Base-by-base conservation (phyloP, 495 filamentous ascomycete genomes). In the Penicillium nucicola region DNA sequence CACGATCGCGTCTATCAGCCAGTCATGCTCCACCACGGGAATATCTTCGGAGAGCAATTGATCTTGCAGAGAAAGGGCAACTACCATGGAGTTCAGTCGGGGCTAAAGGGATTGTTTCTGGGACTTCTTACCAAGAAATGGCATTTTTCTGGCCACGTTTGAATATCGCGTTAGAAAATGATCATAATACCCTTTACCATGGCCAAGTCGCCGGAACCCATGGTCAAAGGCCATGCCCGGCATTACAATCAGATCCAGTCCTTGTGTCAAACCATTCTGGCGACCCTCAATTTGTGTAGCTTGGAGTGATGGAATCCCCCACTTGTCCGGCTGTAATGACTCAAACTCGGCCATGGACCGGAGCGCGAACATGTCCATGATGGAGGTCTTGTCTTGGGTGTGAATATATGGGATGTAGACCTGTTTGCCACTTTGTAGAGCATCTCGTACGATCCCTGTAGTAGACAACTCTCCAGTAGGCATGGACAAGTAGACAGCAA, bases 131-230 rank as follows among this genome's bases (percentile, higher is more conserved):
- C 82, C 79, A 40, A 84, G 77, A 70, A 81, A 79, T 53, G 84
- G 87, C 83, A 87, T 85, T 49, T 71, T 74, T 30, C 56, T 55
- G 51, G 51, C 59, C 58, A 69, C 69, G 53, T 72, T 65, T 33
- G 71, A 72, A 70, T 91, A 95, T 58, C 83, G 81, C 50, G 84
- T 77, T 64, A 98, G 69, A 67, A 95, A 98, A 71, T 82, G 84
- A 70, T 98, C 93, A 80, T 97, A 98, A 69, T 91, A 98, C 38
- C 95, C 93, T 75, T 89, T 96, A 44, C 93, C 93, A 75, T 98
- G 95, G 8, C 93, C 93, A 10, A 97, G 75, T 62, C 93, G 77
- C 55, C 84, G 79, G 46, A 92, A 82, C 28, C 75, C 77, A 11
- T 71, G 61, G 66, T 96, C 92, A 65, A 97, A 98, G 8, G 89